These are phyloP conservation scores for Ceratobasidium sp. DNA, from an alignment of 1,284 basidiomycete species.

Conservation along the genomic window DNA sequence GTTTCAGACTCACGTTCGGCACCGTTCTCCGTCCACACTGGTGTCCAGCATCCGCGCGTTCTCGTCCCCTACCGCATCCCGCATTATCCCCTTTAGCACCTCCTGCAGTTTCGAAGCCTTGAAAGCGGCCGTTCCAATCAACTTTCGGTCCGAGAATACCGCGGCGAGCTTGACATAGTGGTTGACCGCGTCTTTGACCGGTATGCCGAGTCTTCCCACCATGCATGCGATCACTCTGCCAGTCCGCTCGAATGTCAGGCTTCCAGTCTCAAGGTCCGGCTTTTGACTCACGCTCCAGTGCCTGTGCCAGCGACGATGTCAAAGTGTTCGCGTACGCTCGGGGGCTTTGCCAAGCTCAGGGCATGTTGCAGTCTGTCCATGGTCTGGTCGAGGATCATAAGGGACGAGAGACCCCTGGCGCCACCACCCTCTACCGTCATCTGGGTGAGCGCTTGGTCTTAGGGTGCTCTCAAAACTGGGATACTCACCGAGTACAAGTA, in stretches of 20 bases:
- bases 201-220: background rate
- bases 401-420: background rate
- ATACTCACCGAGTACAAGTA: no score
- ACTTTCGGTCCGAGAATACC: slow-evolving; percentile 5
- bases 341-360: background rate
- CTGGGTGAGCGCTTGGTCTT: no score
- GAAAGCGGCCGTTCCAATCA: background rate
- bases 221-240: background rate
- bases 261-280: no score
- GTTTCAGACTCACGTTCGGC: background rate
- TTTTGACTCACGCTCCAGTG: slow-evolving; percentile 7
- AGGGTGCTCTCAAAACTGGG: no score
- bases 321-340: background rate
- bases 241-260: no score
- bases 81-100: background rate
- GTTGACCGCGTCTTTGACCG: background rate
- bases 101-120: background rate
- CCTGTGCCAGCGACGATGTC: slow-evolving; percentile 10
- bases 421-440: background rate
- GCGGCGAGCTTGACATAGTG: background rate
- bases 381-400: background rate
- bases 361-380: background rate
- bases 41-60: background rate
- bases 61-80: slow-evolving; percentile 7
- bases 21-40: background rate